Percentiles rank a stretch among this genome's conserved stretches.
These are phyloP conservation scores for Cryphonectria japonica DNA, from an alignment of 2,329 filamentous ascomycete species.

Conservation along the genomic window DNA sequence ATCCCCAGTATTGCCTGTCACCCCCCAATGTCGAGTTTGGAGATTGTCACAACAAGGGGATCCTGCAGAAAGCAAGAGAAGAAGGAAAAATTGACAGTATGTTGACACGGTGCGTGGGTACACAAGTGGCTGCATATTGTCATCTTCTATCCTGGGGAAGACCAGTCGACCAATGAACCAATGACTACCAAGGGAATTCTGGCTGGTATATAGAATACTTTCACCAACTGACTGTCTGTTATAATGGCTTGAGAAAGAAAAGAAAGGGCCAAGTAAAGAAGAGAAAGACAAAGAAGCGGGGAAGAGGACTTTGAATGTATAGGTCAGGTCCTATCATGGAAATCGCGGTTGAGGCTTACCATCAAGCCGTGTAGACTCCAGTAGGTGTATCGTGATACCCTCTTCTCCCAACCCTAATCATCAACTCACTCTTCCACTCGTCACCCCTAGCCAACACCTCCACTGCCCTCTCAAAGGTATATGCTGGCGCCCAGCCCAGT, in stretches of 20 bases:
- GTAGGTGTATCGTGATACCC: conserved; percentile 49
- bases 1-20: neutral
- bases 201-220: neutral
- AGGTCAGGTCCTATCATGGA: no score
- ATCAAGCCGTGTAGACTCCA: conserved; percentile 45
- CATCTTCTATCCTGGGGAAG: neutral
- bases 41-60: neutral
- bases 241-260: neutral
- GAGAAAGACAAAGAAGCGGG: neutral
- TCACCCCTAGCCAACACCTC: conserved; percentile 41
- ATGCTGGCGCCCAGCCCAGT: conserved; percentile 47
- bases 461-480: conserved; percentile 45
- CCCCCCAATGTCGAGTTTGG: neutral
- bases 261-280: neutral
- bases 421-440: conserved; percentile 46
- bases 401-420: conserved; percentile 44
- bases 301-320: neutral
- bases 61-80: neutral
- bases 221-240: neutral
- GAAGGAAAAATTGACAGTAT: neutral
- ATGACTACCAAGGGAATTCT: neutral
- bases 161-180: neutral
- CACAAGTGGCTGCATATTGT: neutral
- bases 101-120: neutral
- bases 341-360: no score